Percentiles rank a stretch among this genome's conserved stretches.
Evolutionary conservation across 371 early-diverging fungal species (phyloP).

Genomic region (Funneliformis caledonium): DNA sequence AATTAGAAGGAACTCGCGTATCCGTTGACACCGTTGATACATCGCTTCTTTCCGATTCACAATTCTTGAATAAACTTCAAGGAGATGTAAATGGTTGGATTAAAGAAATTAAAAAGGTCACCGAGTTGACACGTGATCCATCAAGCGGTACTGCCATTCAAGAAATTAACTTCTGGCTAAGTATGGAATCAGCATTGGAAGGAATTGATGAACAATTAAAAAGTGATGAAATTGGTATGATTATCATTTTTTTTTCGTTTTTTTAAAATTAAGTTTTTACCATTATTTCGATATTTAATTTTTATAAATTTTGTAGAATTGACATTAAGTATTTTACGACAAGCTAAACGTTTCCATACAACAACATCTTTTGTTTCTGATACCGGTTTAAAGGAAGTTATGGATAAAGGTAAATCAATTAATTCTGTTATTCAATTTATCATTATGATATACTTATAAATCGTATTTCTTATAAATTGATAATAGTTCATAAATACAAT

Average conservation of each 20-base stretch:
- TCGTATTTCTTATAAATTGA: background rate
- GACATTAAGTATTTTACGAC: constrained; percentile 91
- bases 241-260: background rate
- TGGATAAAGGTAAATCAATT: constrained; percentile 66
- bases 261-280: background rate
- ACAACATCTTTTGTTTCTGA: constrained; percentile 98
- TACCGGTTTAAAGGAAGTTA: constrained; percentile 95
- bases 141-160: constrained; percentile 91
- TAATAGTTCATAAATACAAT: constrained; percentile 89
- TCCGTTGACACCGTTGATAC: constrained; percentile 78
- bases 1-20: constrained; percentile 61
- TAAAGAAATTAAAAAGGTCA: constrained; percentile 98
- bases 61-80: constrained; percentile 92
- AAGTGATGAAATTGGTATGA: constrained; percentile 84
- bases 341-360: constrained; percentile 98
- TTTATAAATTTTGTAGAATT: constrained; percentile 44
- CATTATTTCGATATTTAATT: background rate
- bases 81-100: constrained; percentile 98
- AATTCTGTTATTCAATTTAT: background rate
- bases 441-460: background rate
- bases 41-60: constrained; percentile 73
- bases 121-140: constrained; percentile 84
- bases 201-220: constrained; percentile 94
- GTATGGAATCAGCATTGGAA: constrained; percentile 93
- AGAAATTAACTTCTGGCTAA: constrained; percentile 98